A percentile compares a stretch with the other conserved stretches of the same genome.
phyloP scores from a whole-genome alignment of 2,329 filamentous ascomycete species.

The Venturia oleaginea region DNA sequence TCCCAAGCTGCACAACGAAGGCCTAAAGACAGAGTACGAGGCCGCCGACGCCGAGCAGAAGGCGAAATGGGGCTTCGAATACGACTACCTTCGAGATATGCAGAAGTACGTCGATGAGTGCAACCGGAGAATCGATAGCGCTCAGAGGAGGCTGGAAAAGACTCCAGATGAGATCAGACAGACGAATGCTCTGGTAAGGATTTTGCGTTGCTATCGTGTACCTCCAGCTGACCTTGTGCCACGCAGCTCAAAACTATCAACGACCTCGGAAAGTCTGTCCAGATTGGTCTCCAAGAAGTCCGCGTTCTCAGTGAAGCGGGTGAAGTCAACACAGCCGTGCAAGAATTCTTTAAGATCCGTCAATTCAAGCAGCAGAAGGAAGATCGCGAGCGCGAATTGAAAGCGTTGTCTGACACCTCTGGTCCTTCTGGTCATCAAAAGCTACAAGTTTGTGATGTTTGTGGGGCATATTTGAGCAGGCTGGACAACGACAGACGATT shows the following conservation, averaged over 20 bases:
- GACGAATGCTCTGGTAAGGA: slow-evolving; percentile 68
- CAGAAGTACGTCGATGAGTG: slow-evolving; percentile 96
- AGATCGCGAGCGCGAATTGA: slow-evolving; percentile 79
- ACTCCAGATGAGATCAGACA: slow-evolving; percentile 95
- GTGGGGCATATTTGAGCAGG: slow-evolving; percentile 84
- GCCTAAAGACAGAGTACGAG: slow-evolving; percentile 83
- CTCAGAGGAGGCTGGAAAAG: slow-evolving; percentile 87
- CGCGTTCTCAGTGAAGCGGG: slow-evolving; percentile 74
- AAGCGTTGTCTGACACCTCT: slow-evolving; percentile 80
- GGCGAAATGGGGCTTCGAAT: slow-evolving; percentile 80
- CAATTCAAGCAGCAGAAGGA: slow-evolving; percentile 72
- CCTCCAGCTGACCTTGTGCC: not conserved
- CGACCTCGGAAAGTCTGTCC: slow-evolving; percentile 69
- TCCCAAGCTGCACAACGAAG: slow-evolving; percentile 78
- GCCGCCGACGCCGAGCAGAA: slow-evolving; percentile 60
- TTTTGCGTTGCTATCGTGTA: not conserved
- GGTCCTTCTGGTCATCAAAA: slow-evolving; percentile 95
- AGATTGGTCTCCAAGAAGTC: slow-evolving; percentile 75
- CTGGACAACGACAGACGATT: slow-evolving; percentile 90
- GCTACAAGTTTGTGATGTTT: slow-evolving; percentile 96
- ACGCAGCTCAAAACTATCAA: slow-evolving; percentile 67
- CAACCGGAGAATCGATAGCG: slow-evolving; percentile 83
- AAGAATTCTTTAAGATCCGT: slow-evolving; percentile 79
- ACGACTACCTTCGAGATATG: slow-evolving; percentile 93
- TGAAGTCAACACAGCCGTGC: slow-evolving; percentile 70